Evolutionary conservation across 1,284 basidiomycete species (phyloP), one percentile per base, ranked within the genome.

Genomic region (Sporisorium graminicola): DNA sequence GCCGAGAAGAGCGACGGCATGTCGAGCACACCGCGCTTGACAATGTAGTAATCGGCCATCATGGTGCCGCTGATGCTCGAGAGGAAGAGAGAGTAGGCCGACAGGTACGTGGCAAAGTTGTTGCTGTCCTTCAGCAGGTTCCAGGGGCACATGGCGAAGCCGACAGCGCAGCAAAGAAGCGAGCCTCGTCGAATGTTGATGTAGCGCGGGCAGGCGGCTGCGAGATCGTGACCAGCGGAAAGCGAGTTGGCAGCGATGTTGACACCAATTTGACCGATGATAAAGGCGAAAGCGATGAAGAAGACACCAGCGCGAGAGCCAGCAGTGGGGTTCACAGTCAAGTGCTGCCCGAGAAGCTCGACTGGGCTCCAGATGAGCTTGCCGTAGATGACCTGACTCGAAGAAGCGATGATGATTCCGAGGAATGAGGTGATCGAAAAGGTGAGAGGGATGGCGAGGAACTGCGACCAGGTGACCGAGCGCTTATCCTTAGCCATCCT

Each of bases 131-230:
- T 91, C 76, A 93, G 88, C 31, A 94, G 87, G 79, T 92, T 90
- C 93, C 93, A 95, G 1, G 93, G 92, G 75, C 81, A 82, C 88
- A 93, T 92, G 85, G 88, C 89, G 44, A 94, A 85, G 10, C 92
- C 93, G 58, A 94, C 89, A 42, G 91, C 88, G 92, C 92, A 20
- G 91, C 91, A 57, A 94, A 87, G 84, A 8, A 92, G 93, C 4
- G 92, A 92, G 20, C 94, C 93, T 20, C 93, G 89, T 27, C 93
- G 90, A 80, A 95, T 94, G 86, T 92, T 94, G 82, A 95, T 91
- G 87, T 90, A 94, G 31, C 91, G 90, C 62, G 93, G 87, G 63
- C 86, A 83, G 7, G 94, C 88, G 3, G 93, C 91, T 0, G 93
- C 94, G 74, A 94, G 87, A 86, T 95, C 93, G 80, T 92, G 93